A percentile compares a stretch with the other conserved stretches of the same genome.
phyloP scores from a whole-genome alignment of 257 asterid genomes.

The Orobanche coerulescens region DNA sequence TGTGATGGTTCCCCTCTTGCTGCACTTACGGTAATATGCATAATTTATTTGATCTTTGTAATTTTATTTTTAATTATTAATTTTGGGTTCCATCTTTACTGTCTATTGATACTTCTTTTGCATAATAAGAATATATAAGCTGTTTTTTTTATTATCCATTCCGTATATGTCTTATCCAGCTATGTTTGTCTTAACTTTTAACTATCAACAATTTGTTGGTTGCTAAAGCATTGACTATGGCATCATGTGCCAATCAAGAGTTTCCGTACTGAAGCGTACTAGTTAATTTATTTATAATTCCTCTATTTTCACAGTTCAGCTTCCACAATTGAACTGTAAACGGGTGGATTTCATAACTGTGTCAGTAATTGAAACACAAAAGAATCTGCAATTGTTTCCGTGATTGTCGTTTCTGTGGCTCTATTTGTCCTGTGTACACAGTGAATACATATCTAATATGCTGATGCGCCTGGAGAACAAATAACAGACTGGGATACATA shows the following conservation, averaged over 20 bases:
- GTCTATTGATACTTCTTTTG: neutral
- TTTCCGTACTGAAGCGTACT: neutral
- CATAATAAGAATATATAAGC: neutral
- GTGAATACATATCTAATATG: neutral
- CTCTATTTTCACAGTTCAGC: neutral
- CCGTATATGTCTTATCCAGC: conserved; percentile 3
- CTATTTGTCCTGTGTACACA: neutral
- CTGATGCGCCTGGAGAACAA: neutral
- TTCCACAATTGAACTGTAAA: neutral
- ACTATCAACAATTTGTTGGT: conserved; percentile 9
- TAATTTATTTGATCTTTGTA: neutral
- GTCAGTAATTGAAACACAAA: neutral
- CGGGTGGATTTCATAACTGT: neutral
- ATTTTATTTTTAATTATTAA: conserved; percentile 8
- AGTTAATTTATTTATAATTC: neutral
- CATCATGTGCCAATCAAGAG: neutral
- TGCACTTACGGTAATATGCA: conserved; percentile 72
- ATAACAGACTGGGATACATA: neutral
- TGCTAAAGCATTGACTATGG: neutral
- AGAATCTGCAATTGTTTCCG: neutral
- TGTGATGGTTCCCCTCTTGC: conserved; percentile 94
- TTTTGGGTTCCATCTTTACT: neutral
- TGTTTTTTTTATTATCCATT: conserved; percentile 6
- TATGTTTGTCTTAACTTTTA: neutral
- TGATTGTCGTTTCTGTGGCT: conserved; percentile 4